Conservation (phyloP, 2,329 filamentous ascomycete species). For the Thelonectria olida region DNA sequence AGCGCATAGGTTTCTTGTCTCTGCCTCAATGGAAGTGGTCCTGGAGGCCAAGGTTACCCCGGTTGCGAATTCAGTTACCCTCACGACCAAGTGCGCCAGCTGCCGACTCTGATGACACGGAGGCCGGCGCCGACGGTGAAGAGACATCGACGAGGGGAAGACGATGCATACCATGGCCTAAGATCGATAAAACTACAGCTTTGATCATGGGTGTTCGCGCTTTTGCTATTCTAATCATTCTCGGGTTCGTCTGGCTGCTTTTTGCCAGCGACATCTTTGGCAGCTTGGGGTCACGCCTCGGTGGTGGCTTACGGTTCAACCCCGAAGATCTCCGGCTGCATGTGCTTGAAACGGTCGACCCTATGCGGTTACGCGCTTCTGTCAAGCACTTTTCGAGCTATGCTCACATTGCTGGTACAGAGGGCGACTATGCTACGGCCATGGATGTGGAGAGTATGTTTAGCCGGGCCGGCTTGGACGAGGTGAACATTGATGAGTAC, state of each 20-base stretch:
- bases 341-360: slow-evolving; percentile 78
- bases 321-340: slow-evolving; percentile 82
- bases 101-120: slow-evolving; percentile 29
- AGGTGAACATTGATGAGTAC: slow-evolving; percentile 80
- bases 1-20: slow-evolving; percentile 63
- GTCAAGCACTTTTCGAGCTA: slow-evolving; percentile 82
- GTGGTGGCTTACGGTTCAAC: slow-evolving; percentile 77
- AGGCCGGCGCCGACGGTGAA: slow-evolving; percentile 38
- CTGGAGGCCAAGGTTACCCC: slow-evolving; percentile 63
- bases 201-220: slow-evolving; percentile 76
- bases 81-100: slow-evolving; percentile 44
- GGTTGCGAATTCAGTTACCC: slow-evolving; percentile 59
- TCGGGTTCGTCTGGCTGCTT: slow-evolving; percentile 82
- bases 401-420: slow-evolving; percentile 92
- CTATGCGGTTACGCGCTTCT: slow-evolving; percentile 74
- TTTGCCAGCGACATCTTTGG: slow-evolving; percentile 88
- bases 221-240: slow-evolving; percentile 77
- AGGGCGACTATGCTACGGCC: slow-evolving; percentile 88
- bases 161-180: slow-evolving; percentile 44
- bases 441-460: slow-evolving; percentile 87
- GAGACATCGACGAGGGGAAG: slow-evolving; percentile 37
- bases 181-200: slow-evolving; percentile 53
- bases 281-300: slow-evolving; percentile 68
- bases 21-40: slow-evolving; percentile 65
- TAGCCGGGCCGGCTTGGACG: slow-evolving; percentile 75